A percentile compares a stretch with the other conserved stretches of the same genome.
Conservation (phyloP, 2,329 filamentous ascomycete species). For the Rutstroemia sp. region DNA sequence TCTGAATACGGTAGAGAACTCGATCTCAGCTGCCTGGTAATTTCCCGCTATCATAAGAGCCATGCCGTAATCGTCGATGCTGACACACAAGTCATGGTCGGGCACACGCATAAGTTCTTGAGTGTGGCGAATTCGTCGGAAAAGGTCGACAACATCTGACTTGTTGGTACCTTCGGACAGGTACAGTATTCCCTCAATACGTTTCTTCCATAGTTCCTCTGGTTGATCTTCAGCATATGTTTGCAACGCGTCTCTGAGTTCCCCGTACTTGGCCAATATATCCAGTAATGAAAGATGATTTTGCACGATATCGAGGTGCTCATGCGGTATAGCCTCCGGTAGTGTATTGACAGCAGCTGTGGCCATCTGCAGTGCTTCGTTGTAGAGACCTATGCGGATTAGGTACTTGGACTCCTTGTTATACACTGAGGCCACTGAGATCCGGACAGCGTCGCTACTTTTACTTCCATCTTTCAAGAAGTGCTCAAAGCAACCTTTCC, state of each 20-base stretch:
- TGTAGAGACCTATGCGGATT: conserved; percentile 17
- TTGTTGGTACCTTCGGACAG: conserved; percentile 18
- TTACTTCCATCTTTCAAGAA: conserved; percentile 16
- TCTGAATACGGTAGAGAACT: conserved; percentile 18
- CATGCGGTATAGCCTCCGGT: conserved; percentile 14
- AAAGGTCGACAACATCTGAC: conserved; percentile 14
- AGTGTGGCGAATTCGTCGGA: conserved; percentile 11
- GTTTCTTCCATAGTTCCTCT: conserved; percentile 20
- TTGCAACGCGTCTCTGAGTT: conserved; percentile 16
- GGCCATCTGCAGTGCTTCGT: conserved; percentile 19
- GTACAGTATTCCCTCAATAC: conserved; percentile 19
- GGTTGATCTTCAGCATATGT: conserved; percentile 12
- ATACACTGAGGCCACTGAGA: conserved; percentile 17
- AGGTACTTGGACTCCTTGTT: conserved; percentile 21
- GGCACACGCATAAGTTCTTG: conserved; percentile 2
- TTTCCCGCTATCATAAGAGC: conserved; percentile 18
- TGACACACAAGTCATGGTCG: conserved; percentile 2
- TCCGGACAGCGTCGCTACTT: conserved; percentile 13
- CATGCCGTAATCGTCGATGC: conserved; percentile 7
- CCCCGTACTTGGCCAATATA: conserved; percentile 19
- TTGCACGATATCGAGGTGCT: conserved; percentile 18
- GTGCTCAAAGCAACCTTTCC: conserved; percentile 21
- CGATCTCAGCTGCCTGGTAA: conserved; percentile 16
- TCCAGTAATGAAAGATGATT: conserved; percentile 18
- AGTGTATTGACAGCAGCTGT: conserved; percentile 17